A percentile compares a stretch with the other conserved stretches of the same genome.
These are phyloP conservation scores for Stagonosporopsis cucurbitacearum DNA, from an alignment of 2,329 filamentous ascomycete species.

Conservation along the genomic window DNA sequence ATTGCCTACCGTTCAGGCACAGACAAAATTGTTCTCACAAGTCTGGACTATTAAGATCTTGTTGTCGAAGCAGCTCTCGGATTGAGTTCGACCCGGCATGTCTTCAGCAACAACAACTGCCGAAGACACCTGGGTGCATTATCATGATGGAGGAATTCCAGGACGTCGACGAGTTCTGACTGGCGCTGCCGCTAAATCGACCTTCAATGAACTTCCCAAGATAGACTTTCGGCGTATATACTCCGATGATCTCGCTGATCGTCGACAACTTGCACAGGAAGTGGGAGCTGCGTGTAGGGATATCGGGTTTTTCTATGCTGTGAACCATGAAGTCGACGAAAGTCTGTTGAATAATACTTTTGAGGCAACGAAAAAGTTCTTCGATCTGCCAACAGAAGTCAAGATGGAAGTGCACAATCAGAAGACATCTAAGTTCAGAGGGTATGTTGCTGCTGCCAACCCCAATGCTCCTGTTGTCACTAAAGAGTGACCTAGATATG, in stretches of 20 bases:
- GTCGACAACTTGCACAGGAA: slow-evolving; percentile 37
- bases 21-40: background rate
- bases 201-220: slow-evolving; percentile 37
- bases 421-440: slow-evolving; percentile 44
- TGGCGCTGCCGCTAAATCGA: slow-evolving; percentile 32
- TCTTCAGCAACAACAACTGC: slow-evolving; percentile 20
- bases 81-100: background rate
- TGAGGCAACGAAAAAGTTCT: slow-evolving; percentile 38
- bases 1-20: background rate
- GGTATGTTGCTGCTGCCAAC: slow-evolving; percentile 22
- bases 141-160: slow-evolving; percentile 41
- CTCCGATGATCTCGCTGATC: slow-evolving; percentile 31
- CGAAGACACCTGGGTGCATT: slow-evolving; percentile 33
- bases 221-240: slow-evolving; percentile 42
- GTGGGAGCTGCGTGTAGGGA: slow-evolving; percentile 43
- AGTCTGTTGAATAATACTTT: slow-evolving; percentile 38
- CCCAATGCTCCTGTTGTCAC: background rate
- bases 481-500: slow-evolving; percentile 12
- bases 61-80: background rate
- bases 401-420: slow-evolving; percentile 49
- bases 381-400: slow-evolving; percentile 37
- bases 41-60: background rate
- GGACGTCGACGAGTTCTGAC: slow-evolving; percentile 36
- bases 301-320: slow-evolving; percentile 45
- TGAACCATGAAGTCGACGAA: slow-evolving; percentile 41